phyloP scores from a whole-genome alignment of 106 monocot species.

The Posidonia australis region DNA sequence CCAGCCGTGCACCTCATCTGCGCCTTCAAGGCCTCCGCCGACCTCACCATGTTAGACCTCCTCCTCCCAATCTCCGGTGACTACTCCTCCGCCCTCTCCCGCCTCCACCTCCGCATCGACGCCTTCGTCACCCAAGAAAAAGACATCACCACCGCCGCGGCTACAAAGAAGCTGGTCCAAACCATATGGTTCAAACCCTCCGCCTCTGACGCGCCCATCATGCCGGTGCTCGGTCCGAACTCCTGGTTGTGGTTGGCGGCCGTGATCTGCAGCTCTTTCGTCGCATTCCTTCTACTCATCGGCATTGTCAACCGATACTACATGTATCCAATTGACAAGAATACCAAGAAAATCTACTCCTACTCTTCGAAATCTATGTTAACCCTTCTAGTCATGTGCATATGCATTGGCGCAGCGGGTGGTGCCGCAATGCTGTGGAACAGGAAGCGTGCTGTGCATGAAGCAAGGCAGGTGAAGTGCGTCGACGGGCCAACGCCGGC shows the following conservation, averaged over 20 bases:
- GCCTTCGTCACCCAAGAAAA: conserved; percentile 69
- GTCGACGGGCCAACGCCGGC: conserved; percentile 10
- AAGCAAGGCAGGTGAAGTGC: conserved; percentile 11
- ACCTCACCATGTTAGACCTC: conserved; percentile 61
- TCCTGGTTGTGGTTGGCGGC: conserved; percentile 63
- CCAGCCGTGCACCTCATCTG: conserved; percentile 56
- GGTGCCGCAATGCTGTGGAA: conserved; percentile 7
- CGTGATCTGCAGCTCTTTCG: conserved; percentile 42
- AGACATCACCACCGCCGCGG: conserved; percentile 1
- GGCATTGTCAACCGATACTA: conserved; percentile 43
- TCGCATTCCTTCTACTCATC: conserved; percentile 37
- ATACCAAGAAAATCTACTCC: no score
- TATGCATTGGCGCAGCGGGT: conserved; percentile 3
- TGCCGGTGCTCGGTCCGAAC: conserved; percentile 55
- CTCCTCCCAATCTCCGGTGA: conserved; percentile 35
- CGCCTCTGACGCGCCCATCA: conserved; percentile 32
- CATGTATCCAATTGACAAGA: conserved; percentile 58
- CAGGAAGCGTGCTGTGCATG: neutral
- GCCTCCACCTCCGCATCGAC: conserved; percentile 32
- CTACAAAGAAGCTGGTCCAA: conserved; percentile 19
- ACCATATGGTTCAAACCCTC: conserved; percentile 59
- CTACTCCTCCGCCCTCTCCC: conserved; percentile 31
- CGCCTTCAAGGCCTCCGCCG: conserved; percentile 49
- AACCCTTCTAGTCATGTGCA: conserved; percentile 19
- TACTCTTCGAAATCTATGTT: no score